Conservation (phyloP, 306 rosid species). For the Prunus kanzakura region DNA sequence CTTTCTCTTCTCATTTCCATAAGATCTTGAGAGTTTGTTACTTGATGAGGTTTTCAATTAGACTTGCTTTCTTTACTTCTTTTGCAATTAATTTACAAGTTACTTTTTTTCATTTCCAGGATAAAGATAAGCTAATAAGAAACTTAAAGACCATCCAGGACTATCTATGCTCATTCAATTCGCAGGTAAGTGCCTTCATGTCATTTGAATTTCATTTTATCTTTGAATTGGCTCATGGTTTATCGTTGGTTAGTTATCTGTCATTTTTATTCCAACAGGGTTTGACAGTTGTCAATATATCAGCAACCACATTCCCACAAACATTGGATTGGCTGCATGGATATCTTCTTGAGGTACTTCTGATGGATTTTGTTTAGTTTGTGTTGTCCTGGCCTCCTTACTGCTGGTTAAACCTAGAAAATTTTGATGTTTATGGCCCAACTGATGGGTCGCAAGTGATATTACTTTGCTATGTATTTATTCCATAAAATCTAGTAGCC, state of each 20-base stretch:
- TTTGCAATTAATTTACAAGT: background rate
- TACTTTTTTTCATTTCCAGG: slow-evolving; percentile 48
- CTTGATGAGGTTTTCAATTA: background rate
- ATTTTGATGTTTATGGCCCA: background rate
- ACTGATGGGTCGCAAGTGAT: background rate
- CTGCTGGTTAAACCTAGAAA: background rate
- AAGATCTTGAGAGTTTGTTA: background rate
- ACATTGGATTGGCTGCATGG: slow-evolving; percentile 87
- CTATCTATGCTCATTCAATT: slow-evolving; percentile 86
- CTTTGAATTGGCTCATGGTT: background rate
- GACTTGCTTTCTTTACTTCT: background rate
- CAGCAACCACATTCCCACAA: slow-evolving; percentile 90
- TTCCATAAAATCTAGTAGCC: background rate
- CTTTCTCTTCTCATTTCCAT: background rate
- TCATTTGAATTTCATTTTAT: slow-evolving; percentile 1
- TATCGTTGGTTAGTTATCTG: background rate
- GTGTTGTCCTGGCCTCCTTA: background rate
- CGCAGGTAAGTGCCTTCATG: slow-evolving; percentile 54
- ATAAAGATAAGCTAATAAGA: slow-evolving; percentile 64
- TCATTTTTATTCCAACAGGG: slow-evolving; percentile 53
- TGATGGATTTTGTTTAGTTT: background rate
- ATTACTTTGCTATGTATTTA: background rate
- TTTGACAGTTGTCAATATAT: slow-evolving; percentile 74
- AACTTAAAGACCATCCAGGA: slow-evolving; percentile 91
- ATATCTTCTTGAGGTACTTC: slow-evolving; percentile 81